Evolutionary conservation across 371 early-diverging fungal species (phyloP), one percentile per base, ranked within the genome.

Genomic region (Zychaea mexicana): DNA sequence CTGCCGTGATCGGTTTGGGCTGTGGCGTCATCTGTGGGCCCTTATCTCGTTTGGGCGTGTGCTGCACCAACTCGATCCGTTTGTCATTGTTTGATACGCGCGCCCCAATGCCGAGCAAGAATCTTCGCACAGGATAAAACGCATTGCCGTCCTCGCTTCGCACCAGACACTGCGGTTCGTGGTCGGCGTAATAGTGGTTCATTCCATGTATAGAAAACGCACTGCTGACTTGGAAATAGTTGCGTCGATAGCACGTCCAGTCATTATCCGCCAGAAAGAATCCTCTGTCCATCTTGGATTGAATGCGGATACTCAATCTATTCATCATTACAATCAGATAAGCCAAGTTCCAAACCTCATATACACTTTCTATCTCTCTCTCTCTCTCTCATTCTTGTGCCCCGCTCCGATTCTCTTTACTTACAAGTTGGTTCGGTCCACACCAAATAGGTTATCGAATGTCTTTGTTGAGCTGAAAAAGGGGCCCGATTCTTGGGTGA

Each of bases 221-320:
- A 38, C 82, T 76, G 67, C 90, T 90, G 57, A 94, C 83, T 73
- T 94, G 92, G 65, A 94, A 92, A 74, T 94, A 94, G 64, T 94
- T 94, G 64, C 95, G 87, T 31, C 95, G 85, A 74, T 94, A 94
- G 71, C 95, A 94, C 2, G 93, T 92, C 95, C 94, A 95, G 63
- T 86, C 85, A 61, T 85, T 87, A 32, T 87, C 83, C 17, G 90
- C 89, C 62, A 88, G 66, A 68, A 89, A 90, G 74, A 89, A 92
- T 0, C 92, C 92, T 47, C 87, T 84, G 66, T 91, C 92, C 57
- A 91, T 78, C 61, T 84, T 86, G 57, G 85, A 78, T 33, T 78
- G 70, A 36, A 86, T 53, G 36, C 45, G 36, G n/a, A 62, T 53
- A 38, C 31, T 28, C 21, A 62, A 22, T 32, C 62, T 62, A 60